These are phyloP conservation scores for Anastatica hierochuntica DNA, from an alignment of 345 rosid species.

Conservation along the genomic window DNA sequence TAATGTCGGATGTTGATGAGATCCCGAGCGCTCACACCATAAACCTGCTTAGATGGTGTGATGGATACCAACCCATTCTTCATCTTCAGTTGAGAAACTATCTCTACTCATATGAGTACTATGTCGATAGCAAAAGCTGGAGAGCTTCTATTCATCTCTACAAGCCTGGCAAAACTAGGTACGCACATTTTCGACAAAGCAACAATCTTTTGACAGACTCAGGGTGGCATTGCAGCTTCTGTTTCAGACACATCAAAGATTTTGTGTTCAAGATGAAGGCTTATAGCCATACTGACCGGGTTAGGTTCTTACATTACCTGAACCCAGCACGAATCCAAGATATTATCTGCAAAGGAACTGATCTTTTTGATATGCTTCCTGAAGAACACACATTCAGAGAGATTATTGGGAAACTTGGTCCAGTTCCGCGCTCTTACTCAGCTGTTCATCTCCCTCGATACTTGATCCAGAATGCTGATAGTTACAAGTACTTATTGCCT, in stretches of 20 bases:
- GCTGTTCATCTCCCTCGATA: conserved; percentile 73
- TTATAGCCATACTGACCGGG: conserved; percentile 83
- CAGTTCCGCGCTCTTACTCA: conserved; percentile 61
- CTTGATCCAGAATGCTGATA: conserved; percentile 51
- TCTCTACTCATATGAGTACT: conserved; percentile 73
- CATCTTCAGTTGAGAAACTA: conserved; percentile 84
- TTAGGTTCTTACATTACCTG: conserved; percentile 71
- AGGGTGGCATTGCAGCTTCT: conserved; percentile 97
- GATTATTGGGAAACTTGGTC: conserved; percentile 82
- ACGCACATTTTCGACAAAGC: conserved; percentile 70
- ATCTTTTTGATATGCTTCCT: conserved; percentile 83
- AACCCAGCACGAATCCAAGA: conserved; percentile 70
- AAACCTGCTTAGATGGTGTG: conserved; percentile 83
- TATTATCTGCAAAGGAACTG: conserved; percentile 65
- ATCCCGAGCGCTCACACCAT: conserved; percentile 91
- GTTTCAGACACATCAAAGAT: conserved; percentile 62
- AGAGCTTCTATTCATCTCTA: conserved; percentile 78
- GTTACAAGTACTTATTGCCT: conserved; percentile 65
- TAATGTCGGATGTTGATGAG: conserved; percentile 92
- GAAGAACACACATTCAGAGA: conserved; percentile 85
- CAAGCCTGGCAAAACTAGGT: conserved; percentile 53
- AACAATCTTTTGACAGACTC: conserved; percentile 59
- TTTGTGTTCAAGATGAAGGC: conserved; percentile 93
- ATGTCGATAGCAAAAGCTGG: conserved; percentile 73
- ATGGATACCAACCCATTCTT: conserved; percentile 56